Evolutionary conservation across 208 protist genomes (phyloP).

Genomic region (Crithidia mellificae): DNA sequence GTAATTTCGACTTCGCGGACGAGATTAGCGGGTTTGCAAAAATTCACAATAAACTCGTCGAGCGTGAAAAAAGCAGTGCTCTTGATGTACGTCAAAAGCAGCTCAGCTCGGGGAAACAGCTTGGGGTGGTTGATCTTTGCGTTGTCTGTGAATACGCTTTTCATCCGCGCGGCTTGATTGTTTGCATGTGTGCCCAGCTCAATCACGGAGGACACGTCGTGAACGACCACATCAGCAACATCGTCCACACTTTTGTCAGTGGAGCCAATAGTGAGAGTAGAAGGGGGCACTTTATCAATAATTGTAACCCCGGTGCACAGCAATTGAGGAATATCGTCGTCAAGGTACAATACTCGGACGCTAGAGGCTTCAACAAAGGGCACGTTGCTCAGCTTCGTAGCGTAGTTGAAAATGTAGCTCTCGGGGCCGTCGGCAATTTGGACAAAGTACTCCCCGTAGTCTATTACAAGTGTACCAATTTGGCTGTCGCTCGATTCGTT

Average conservation of each 20-base stretch:
- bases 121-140: slow-evolving; percentile 69
- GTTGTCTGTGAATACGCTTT: slow-evolving; percentile 55
- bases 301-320: slow-evolving; percentile 28
- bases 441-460: slow-evolving; percentile 75
- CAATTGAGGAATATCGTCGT: slow-evolving; percentile 55
- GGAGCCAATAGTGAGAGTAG: slow-evolving; percentile 20
- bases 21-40: slow-evolving; percentile 56
- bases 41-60: slow-evolving; percentile 62
- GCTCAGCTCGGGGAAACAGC: slow-evolving; percentile 62
- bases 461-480: slow-evolving; percentile 41
- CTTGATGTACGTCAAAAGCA: slow-evolving; percentile 53
- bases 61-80: slow-evolving; percentile 62
- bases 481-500: not conserved
- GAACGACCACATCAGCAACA: slow-evolving; percentile 41
- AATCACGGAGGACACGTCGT: slow-evolving; percentile 54
- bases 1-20: slow-evolving; percentile 67
- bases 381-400: slow-evolving; percentile 40
- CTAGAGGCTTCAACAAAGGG: slow-evolving; percentile 26
- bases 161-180: slow-evolving; percentile 23
- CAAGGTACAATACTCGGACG: slow-evolving; percentile 60
- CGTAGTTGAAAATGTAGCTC: slow-evolving; percentile 49
- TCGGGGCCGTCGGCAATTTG: slow-evolving; percentile 67
- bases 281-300: slow-evolving; percentile 63
- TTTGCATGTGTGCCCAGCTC: slow-evolving; percentile 40
- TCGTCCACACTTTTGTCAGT: slow-evolving; percentile 56